Evolutionary conservation across 163 green algal species (phyloP).

Genomic region (Scenedesmus sp.): DNA sequence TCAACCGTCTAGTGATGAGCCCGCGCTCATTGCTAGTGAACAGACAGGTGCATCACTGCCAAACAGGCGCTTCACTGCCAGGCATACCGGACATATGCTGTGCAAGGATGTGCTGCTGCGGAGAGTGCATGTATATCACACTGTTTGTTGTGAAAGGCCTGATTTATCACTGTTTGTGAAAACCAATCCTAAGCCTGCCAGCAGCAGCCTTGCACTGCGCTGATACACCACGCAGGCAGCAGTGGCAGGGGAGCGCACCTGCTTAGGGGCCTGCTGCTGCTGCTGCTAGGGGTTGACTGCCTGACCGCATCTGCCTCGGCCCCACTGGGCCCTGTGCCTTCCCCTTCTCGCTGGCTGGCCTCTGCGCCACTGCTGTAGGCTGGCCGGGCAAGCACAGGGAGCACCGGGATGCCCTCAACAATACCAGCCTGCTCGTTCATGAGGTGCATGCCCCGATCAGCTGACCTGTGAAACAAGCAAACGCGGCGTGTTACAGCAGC

Average conservation of each 20-base stretch:
- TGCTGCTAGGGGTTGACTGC: slow-evolving; percentile 33
- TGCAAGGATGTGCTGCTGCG: background rate
- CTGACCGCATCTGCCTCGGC: background rate
- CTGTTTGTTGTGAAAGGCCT: background rate
- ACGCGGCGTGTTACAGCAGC: background rate
- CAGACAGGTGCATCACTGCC: background rate
- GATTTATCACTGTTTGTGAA: background rate
- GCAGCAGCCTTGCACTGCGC: background rate
- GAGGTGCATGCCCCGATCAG: slow-evolving; percentile 20
- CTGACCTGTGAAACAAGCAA: background rate
- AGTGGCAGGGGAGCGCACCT: background rate
- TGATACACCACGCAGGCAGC: background rate
- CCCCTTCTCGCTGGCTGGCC: background rate
- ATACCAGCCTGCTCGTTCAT: slow-evolving; percentile 37
- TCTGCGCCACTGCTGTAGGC: slow-evolving; percentile 19
- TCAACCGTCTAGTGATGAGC: background rate
- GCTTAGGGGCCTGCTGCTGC: background rate
- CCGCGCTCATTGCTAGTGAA: background rate
- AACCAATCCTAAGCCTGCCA: background rate
- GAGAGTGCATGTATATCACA: background rate
- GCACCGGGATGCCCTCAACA: slow-evolving; percentile 33
- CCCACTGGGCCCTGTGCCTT: slow-evolving; percentile 9
- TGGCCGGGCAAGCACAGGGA: slow-evolving; percentile 23
- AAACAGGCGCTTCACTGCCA: background rate
- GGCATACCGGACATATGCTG: background rate